Base-by-base conservation (phyloP, 305 asterid genomes). In the Plantago coronopus region DNA sequence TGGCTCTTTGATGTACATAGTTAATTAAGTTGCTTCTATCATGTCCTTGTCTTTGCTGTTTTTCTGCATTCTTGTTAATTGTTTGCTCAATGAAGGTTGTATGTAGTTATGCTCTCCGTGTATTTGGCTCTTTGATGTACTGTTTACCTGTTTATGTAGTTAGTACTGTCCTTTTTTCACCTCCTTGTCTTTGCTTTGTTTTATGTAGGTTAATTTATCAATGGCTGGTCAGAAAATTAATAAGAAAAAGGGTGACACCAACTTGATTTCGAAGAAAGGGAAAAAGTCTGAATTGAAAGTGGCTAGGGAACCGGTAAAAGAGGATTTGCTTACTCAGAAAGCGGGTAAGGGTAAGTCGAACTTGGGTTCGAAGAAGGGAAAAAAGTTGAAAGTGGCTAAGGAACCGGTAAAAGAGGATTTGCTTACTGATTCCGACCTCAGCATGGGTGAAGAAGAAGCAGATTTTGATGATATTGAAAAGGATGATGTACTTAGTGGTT, bases 291-390 rank as follows among this genome's bases (percentile, higher is more conserved):
- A 67, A 8, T 61, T 69, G 57, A 15, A 53, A 12, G 2, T 55
- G 21, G 76, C 63, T 21, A 74, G 74, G 40, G 66, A 74, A 67
- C 18, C 68, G 0, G 78, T 70, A 70, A 75, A 82, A 61, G 86
- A 83, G 67, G 83, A 79, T 48, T 65, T 79, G 48, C 25, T 71
- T 40, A 73, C 77, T 54, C 78, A 74, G 66, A 72, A 67, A 57
- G 72, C 62, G 71, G 76, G 79, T 3, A n/a, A n/a, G n/a, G n/a
- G n/a, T n/a, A n/a, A n/a, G n/a, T n/a, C n/a, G n/a, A 73, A 46
- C n/a, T n/a, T n/a, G 55, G 49, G 73, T 63, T 79, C 85, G 12
- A 75, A 46, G 61, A 86, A 88, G 87, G 85, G 84, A 81, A 89
- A 78, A 60, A 91, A 91, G 68, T 69, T 68, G 57, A 15, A 49